Evolutionary conservation across 2,329 filamentous ascomycete species (phyloP).

Genomic region (Penicillium aurantiogriseum): DNA sequence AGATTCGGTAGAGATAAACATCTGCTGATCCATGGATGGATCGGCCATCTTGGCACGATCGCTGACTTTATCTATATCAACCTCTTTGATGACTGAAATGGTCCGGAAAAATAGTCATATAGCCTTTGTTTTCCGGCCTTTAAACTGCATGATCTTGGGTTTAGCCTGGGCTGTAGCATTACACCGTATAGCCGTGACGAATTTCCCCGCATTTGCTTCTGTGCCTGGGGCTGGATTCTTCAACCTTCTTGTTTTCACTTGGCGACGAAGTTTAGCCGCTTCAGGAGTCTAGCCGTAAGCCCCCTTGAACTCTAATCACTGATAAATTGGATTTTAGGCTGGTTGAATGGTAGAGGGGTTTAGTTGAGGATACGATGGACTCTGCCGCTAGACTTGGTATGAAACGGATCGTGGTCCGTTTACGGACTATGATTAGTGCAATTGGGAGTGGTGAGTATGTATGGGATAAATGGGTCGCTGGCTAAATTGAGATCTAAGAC

Average conservation of each 20-base stretch:
- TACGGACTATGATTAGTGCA: background rate
- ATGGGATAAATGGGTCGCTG: conserved; percentile 3
- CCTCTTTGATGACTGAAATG: background rate
- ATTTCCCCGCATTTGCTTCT: conserved; percentile 5
- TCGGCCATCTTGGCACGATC: background rate
- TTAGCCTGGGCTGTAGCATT: conserved; percentile 1
- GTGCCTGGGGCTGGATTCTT: background rate
- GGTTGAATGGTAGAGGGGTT: background rate
- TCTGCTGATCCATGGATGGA: background rate
- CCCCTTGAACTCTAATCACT: background rate
- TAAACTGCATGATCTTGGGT: background rate
- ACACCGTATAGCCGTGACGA: background rate
- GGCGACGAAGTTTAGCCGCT: background rate
- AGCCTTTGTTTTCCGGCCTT: background rate
- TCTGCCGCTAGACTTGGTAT: background rate
- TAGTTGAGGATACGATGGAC: background rate
- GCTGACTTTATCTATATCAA: background rate
- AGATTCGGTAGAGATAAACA: background rate
- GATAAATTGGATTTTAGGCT: background rate
- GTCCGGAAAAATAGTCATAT: background rate
- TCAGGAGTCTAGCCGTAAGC: no score
- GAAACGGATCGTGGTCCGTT: background rate
- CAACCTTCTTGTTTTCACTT: background rate
- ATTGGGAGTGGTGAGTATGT: no score
- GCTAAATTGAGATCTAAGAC: conserved; percentile 6